Conservation (phyloP, 2,329 filamentous ascomycete species). For the Ustulina deusta region DNA sequence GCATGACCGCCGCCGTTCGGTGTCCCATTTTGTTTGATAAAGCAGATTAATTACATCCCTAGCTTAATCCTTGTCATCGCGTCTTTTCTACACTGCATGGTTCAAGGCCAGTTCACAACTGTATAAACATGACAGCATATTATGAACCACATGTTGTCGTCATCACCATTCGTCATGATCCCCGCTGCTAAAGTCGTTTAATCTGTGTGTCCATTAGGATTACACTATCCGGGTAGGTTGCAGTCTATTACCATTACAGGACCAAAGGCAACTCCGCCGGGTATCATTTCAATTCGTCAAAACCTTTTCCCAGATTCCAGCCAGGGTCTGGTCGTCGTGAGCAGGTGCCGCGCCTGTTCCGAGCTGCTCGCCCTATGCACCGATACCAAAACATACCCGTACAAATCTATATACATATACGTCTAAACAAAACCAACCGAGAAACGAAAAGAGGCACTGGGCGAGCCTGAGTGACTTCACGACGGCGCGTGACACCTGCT, state of each 20-base stretch:
- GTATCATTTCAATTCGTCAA: slow-evolving; percentile 49
- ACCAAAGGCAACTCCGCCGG: slow-evolving; percentile 44
- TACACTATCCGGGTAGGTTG: slow-evolving; percentile 37
- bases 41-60: background rate
- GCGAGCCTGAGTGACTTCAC: slow-evolving; percentile 16
- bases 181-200: slow-evolving; percentile 3
- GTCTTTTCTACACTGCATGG: background rate
- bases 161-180: slow-evolving; percentile 2
- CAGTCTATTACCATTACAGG: slow-evolving; percentile 45
- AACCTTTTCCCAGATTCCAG: slow-evolving; percentile 40
- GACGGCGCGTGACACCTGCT: slow-evolving; percentile 46
- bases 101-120: background rate
- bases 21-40: background rate
- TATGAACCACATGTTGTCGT: slow-evolving; percentile 3
- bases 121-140: background rate
- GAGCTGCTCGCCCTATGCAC: slow-evolving; percentile 38
- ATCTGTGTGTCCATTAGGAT: slow-evolving; percentile 34
- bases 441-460: slow-evolving; percentile 1
- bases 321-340: slow-evolving; percentile 26
- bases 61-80: background rate
- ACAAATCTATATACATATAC: slow-evolving; percentile 37
- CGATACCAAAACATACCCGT: slow-evolving; percentile 33
- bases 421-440: slow-evolving; percentile 24
- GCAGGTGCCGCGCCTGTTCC: slow-evolving; percentile 24
- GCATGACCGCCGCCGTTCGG: slow-evolving; percentile 5